phyloP scores from a whole-genome alignment of 306 rosid genomes.

The Hippophae tibetana region DNA sequence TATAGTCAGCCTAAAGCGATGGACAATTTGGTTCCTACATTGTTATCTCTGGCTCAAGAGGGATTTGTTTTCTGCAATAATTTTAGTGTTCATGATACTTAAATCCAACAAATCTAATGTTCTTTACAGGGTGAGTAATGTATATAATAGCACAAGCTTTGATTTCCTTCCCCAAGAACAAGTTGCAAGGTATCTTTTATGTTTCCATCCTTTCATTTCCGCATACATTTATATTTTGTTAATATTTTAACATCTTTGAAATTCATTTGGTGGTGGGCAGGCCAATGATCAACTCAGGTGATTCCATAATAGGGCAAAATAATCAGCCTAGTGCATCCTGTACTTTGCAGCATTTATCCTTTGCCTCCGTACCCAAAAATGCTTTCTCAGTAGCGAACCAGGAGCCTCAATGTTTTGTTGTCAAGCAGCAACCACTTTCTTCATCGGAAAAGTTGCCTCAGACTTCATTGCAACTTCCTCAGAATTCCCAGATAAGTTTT shows the following conservation, averaged over 20 bases:
- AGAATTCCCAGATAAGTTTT: conserved; percentile 28
- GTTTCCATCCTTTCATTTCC: conserved; percentile 1
- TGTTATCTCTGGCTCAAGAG: too few species aligned
- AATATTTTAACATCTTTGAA: not conserved
- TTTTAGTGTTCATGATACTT: not conserved
- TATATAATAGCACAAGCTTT: conserved; percentile 22
- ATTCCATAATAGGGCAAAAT: conserved; percentile 34
- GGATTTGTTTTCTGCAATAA: not conserved
- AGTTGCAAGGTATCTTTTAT: conserved; percentile 38
- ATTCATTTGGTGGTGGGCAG: conserved; percentile 23
- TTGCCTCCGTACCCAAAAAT: conserved; percentile 40
- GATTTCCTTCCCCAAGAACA: conserved; percentile 46
- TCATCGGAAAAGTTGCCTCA: conserved; percentile 31
- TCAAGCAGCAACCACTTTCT: conserved; percentile 40
- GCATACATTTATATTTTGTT: not conserved
- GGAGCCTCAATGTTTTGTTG: conserved; percentile 31
- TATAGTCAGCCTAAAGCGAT: too few species aligned
- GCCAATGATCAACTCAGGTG: conserved; percentile 40
- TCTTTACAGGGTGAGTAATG: conserved; percentile 43
- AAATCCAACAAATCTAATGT: not conserved
- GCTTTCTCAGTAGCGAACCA: conserved; percentile 46
- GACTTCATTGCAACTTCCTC: conserved; percentile 31
- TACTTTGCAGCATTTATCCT: conserved; percentile 33
- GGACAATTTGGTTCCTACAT: too few species aligned
- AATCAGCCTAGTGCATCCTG: conserved; percentile 38